Evolutionary conservation across 1,139 yeast species (phyloP), one percentile per base, ranked within the genome.

Genomic region (Hansenula sp.): DNA sequence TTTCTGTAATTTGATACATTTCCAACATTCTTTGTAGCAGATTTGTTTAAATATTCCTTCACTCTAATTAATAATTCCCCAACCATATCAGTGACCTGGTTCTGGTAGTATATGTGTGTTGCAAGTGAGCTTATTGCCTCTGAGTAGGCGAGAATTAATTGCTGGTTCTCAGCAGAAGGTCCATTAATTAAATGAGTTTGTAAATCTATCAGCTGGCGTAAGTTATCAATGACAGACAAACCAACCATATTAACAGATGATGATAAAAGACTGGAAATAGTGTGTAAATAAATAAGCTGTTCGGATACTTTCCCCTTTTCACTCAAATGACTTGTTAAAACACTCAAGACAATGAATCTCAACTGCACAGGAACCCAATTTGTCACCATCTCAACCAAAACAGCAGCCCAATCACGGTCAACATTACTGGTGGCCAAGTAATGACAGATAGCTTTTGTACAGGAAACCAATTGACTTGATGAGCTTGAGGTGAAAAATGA

Each of bases 311-410:
- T 29, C 1, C 45, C 48, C 17, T 43, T 35, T 35, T 50, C 52
- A 6, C 52, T 50, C 21, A 67, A 45, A 31, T 55, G 54, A 19
- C 59, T 51, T 5, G 73, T 67, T 30, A 75, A 54, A 2, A 73
- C 56, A 12, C 70, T 60, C 39, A 86, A 68, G 6, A 86, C 75
- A 32, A 83, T 67, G 59, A 87, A 90, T 48, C 98, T 69, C 46
- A 88, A 67, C 56, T 89, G 97, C 16, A 92, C 95, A 0, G 96
- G 97, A 8, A 88, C 77, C 79, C 92, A 88, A 34, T 78, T 75
- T 11, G 88, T 78, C 44, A 87, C 75, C 48, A 79, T 67, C 47
- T 79, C 83, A 37, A 87, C 64, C 41, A 89, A 68, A 3, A 70
- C 61, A 22, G 73, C 68, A 2, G 78, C 69, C 90, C 90, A 82